phyloP scores from a whole-genome alignment of 1,284 basidiomycete species.

The Cutaneotrichosporon cyanovorans region DNA sequence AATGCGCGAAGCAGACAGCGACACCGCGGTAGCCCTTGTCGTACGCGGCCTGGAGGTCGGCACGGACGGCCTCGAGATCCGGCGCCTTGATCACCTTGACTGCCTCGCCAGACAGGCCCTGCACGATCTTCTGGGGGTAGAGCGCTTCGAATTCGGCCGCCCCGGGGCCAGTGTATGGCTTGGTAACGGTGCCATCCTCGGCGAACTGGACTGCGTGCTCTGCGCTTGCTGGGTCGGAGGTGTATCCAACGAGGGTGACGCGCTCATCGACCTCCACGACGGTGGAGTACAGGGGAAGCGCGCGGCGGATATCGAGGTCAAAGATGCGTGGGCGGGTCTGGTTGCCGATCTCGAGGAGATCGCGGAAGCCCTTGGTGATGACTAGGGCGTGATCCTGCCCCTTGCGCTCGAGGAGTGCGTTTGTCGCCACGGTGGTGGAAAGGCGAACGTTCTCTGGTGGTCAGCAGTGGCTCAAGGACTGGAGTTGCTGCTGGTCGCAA shows the following conservation, averaged over 20 bases:
- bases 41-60: conserved; percentile 62
- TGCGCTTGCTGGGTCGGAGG: conserved; percentile 73
- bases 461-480: conserved; percentile 16
- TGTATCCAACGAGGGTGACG: conserved; percentile 67
- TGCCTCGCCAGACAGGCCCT: conserved; percentile 82
- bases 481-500: too few species aligned
- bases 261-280: conserved; percentile 51
- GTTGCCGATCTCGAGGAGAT: conserved; percentile 47
- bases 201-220: conserved; percentile 69
- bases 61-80: conserved; percentile 30
- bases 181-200: conserved; percentile 55
- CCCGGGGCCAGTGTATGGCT: conserved; percentile 57
- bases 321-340: conserved; percentile 42
- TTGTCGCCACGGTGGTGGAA: conserved; percentile 90
- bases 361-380: conserved; percentile 53
- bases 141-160: conserved; percentile 12
- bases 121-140: conserved; percentile 52
- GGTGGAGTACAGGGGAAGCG: conserved; percentile 45
- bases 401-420: conserved; percentile 88
- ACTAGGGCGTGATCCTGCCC: conserved; percentile 84
- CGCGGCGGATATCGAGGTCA: conserved; percentile 44
- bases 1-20: conserved; percentile 79
- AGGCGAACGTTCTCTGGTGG: conserved; percentile 78
- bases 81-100: conserved; percentile 75
- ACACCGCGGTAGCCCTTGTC: conserved; percentile 71